Evolutionary conservation across 2,329 filamentous ascomycete genomes (phyloP).

Genomic region (Paracorniculantispora psalliotae): DNA sequence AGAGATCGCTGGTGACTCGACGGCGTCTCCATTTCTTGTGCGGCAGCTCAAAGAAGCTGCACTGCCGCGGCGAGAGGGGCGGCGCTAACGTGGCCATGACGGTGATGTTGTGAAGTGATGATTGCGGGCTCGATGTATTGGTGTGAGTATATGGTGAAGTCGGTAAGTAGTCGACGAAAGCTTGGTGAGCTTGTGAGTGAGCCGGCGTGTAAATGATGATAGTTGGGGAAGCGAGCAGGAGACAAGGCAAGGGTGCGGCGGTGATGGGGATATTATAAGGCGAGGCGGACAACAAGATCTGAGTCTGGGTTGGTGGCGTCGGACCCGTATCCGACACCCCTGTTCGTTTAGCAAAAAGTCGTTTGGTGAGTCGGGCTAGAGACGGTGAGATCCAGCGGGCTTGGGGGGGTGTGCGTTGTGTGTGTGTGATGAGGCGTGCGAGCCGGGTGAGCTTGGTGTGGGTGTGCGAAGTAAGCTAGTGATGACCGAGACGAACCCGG

Average conservation of each 20-base stretch:
- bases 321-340: constrained; percentile 15
- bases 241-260: neutral
- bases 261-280: constrained; percentile 11
- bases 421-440: constrained; percentile 7
- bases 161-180: neutral
- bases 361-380: constrained; percentile 2
- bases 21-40: constrained; percentile 18
- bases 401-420: neutral
- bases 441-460: constrained; percentile 1
- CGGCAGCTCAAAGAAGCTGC: constrained; percentile 21
- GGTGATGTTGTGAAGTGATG: neutral
- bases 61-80: neutral
- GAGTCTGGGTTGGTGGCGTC: constrained; percentile 12
- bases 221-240: neutral
- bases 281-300: constrained; percentile 9
- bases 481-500: constrained; percentile 4
- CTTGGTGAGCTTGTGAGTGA: neutral
- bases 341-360: neutral
- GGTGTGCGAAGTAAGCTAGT: constrained; percentile 8
- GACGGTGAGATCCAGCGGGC: constrained; percentile 11
- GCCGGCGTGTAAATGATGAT: neutral
- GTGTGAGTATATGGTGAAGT: neutral
- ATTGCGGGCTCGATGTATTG: neutral
- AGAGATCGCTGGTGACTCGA: constrained; percentile 12
- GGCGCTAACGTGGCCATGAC: constrained; percentile 3